Evolutionary conservation across 1,284 basidiomycete species (phyloP), one percentile per base, ranked within the genome.

Genomic region (Ceratobasidium sp.): DNA sequence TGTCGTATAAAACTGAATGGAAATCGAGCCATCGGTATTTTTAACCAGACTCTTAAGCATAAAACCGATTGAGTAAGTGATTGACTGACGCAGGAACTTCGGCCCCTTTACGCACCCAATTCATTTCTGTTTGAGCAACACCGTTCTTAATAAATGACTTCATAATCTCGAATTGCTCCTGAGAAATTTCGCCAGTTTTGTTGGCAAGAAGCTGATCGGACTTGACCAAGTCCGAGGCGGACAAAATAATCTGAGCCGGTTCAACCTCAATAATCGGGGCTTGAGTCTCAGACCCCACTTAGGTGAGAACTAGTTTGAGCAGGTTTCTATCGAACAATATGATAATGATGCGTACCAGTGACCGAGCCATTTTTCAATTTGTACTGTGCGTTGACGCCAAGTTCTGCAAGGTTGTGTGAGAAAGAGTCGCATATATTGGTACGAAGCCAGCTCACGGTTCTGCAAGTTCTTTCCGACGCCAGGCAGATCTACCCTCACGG

Each of bases 381-480:
- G 59, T 73, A 73, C 19, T 73, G 70, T 19, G 49, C 70, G 52
- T 73, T 51, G 7, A 73, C 57, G n/a, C 70, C 70, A 49, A 73
- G 70, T 22, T 73, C 70, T 73, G 32, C 32, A 44, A 22, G 57
- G 6, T 29, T 29, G 17, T 52, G 29, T 73, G 5, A 29, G 25
- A 46, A 46, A 29, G 59, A 62, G 25, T 3, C 22, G 15, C 13
- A 19, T 2, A 59, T 62, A 73, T 11, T 3, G 43, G 22, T 43
- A 17, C 17, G 8, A 65, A 81, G 52, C 8, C 1, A 29, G 56
- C 32, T 83, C 79, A 81, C 85, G 85, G 80, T 87, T 85, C 78
- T 86, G 85, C 44, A 87, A 80, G 81, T 87, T 85, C 80, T 85
- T 83, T 19, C 87, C 87, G 61, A 88, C 87, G 13, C 83, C 83